Percentiles rank a stretch among this genome's conserved stretches.
These are phyloP conservation scores for Leishmania tropica DNA, from an alignment of 208 protist genomes.

Conservation along the genomic window DNA sequence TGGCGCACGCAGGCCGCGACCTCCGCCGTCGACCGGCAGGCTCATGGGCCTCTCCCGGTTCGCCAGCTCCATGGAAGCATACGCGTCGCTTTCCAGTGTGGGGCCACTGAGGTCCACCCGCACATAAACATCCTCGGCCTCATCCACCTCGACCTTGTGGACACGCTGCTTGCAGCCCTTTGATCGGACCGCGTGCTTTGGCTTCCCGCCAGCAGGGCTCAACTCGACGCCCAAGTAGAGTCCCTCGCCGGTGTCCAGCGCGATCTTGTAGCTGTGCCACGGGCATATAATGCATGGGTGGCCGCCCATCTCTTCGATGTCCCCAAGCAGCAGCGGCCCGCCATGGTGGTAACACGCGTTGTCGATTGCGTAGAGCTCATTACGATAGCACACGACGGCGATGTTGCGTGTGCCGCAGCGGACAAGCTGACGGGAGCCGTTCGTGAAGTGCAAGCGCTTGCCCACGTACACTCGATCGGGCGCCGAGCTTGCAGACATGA, in stretches of 20 bases:
- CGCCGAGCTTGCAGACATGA: slow-evolving; percentile 4
- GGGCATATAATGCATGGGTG: slow-evolving; percentile 91
- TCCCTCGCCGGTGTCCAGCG: slow-evolving; percentile 87
- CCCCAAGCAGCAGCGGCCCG: slow-evolving; percentile 82
- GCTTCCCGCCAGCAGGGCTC: slow-evolving; percentile 32
- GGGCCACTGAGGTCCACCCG: slow-evolving; percentile 54
- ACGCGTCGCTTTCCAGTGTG: slow-evolving; percentile 68
- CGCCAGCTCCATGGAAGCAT: slow-evolving; percentile 76
- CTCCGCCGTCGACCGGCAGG: slow-evolving; percentile 33
- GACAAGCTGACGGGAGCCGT: slow-evolving; percentile 75
- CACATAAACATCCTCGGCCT: slow-evolving; percentile 73
- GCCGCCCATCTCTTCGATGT: slow-evolving; percentile 92
- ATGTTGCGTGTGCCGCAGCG: slow-evolving; percentile 83
- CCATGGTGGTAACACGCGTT: slow-evolving; percentile 94
- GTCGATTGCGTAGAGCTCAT: slow-evolving; percentile 85
- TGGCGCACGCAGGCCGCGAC: slow-evolving; percentile 4
- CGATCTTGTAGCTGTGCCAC: slow-evolving; percentile 91
- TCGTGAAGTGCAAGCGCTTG: slow-evolving; percentile 29
- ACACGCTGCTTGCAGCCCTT: slow-evolving; percentile 90
- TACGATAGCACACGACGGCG: slow-evolving; percentile 68
- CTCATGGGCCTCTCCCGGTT: slow-evolving; percentile 61
- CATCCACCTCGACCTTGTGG: slow-evolving; percentile 63
- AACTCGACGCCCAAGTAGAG: slow-evolving; percentile 82
- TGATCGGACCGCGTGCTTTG: slow-evolving; percentile 49
- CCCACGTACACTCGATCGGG: slow-evolving; percentile 35